These are phyloP conservation scores for Neckera pumila DNA, from an alignment of 225 moss, liverwort and hornwort genomes.

Conservation along the genomic window DNA sequence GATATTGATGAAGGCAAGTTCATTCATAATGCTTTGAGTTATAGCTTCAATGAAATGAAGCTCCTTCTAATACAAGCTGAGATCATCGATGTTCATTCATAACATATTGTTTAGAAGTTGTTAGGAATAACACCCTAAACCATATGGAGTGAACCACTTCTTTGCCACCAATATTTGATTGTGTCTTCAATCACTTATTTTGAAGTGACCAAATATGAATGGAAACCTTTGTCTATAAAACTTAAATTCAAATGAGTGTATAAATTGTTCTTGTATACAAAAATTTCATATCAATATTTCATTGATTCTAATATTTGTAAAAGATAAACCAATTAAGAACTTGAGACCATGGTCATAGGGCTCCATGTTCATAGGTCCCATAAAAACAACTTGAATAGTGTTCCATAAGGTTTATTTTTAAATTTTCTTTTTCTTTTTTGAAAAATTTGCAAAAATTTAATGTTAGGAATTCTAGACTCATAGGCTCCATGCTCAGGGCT, in stretches of 20 bases:
- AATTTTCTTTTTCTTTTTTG: neutral
- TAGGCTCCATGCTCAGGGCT: accelerated
- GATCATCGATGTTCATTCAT: neutral
- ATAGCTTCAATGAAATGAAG: too few relatives aligned
- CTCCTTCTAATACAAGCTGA: neutral
- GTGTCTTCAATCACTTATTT: neutral
- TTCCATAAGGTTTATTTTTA: too few relatives aligned
- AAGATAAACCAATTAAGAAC: neutral
- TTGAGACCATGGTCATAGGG: accelerated
- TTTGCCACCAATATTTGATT: neutral
- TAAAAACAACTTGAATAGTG: neutral
- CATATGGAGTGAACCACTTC: too few relatives aligned
- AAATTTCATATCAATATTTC: neutral
- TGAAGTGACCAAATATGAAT: neutral
- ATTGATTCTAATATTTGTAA: neutral
- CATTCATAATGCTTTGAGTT: too few relatives aligned
- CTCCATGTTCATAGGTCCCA: accelerated
- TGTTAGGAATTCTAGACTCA: neutral
- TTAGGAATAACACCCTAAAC: too few relatives aligned
- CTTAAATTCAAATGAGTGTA: neutral
- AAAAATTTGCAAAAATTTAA: neutral
- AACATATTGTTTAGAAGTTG: too few relatives aligned
- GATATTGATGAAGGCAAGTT: too few relatives aligned
- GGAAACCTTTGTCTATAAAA: neutral
- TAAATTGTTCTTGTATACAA: accelerated